Evolutionary conservation across 1,284 basidiomycete genomes (phyloP).

Genomic region (Tilletia setariae): DNA sequence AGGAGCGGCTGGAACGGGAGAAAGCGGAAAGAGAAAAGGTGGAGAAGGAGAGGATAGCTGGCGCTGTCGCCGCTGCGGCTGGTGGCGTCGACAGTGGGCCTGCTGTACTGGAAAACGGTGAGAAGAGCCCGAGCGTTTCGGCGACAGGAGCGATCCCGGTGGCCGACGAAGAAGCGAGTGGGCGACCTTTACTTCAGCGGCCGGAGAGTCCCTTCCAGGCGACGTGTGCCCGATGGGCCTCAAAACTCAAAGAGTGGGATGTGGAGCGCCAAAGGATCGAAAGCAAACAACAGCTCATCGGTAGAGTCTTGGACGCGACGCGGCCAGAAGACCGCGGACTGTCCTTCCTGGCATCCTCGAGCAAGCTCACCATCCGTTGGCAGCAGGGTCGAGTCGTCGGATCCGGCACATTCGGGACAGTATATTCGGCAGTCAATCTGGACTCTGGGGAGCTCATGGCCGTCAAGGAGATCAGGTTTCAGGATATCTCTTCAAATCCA

Average conservation of each 20-base stretch:
- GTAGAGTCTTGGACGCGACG: constrained; percentile 52
- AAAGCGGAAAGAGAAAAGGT: constrained; percentile 30
- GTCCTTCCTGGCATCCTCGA: constrained; percentile 63
- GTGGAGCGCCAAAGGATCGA: constrained; percentile 40
- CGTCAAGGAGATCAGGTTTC: constrained; percentile 98
- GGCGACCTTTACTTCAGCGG: constrained; percentile 22
- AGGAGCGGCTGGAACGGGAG: constrained; percentile 44
- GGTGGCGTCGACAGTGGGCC: background rate
- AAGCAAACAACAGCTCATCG: constrained; percentile 45
- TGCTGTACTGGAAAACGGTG: background rate
- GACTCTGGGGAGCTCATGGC: constrained; percentile 97
- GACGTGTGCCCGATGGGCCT: constrained; percentile 44
- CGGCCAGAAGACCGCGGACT: constrained; percentile 49
- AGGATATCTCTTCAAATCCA: constrained; percentile 71
- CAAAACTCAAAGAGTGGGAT: constrained; percentile 45
- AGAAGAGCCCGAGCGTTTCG: too few species aligned
- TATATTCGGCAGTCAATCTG: constrained; percentile 96
- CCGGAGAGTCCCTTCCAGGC: constrained; percentile 37
- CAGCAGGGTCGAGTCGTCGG: constrained; percentile 98
- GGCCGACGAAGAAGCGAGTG: background rate
- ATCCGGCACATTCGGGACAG: constrained; percentile 82
- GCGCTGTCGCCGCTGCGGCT: background rate
- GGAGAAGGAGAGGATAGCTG: background rate
- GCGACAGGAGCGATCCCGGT: background rate
- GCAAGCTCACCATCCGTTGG: constrained; percentile 95